phyloP scores from a whole-genome alignment of 139 green algal genomes.

The Zygnema cylindricum region DNA sequence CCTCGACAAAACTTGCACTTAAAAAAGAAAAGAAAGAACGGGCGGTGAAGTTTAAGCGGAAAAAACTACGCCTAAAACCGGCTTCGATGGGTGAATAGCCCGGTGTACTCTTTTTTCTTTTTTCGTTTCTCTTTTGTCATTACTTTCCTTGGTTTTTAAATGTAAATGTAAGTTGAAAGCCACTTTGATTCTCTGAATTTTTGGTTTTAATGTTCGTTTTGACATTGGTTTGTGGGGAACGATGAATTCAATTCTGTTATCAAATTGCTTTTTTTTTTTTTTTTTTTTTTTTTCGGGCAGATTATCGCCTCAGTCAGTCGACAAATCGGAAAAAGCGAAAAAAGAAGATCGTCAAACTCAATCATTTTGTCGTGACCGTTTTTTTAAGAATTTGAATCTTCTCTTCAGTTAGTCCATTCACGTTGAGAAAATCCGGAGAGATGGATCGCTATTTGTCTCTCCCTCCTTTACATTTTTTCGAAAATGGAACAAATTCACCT shows the following conservation, averaged over 20 bases:
- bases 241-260: neutral
- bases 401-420: neutral
- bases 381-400: neutral
- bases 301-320: neutral
- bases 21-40: slow-evolving; percentile 21
- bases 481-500: neutral
- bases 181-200: neutral
- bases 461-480: neutral
- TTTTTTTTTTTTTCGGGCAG: neutral
- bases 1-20: slow-evolving; percentile 41
- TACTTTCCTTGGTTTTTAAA: neutral
- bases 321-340: neutral
- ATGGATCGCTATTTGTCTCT: neutral
- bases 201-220: neutral
- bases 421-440: neutral
- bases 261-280: neutral
- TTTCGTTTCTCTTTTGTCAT: too few species aligned
- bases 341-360: too few species aligned
- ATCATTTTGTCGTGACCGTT: too few species aligned
- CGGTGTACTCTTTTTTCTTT: neutral
- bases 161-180: too few species aligned
- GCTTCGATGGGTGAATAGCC: slow-evolving; percentile 10
- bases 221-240: neutral
- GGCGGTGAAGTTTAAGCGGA: slow-evolving; percentile 13
- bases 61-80: slow-evolving; percentile 11